These are phyloP conservation scores for Aspergillus baeticus DNA, from an alignment of 495 filamentous ascomycete species.

Conservation along the genomic window DNA sequence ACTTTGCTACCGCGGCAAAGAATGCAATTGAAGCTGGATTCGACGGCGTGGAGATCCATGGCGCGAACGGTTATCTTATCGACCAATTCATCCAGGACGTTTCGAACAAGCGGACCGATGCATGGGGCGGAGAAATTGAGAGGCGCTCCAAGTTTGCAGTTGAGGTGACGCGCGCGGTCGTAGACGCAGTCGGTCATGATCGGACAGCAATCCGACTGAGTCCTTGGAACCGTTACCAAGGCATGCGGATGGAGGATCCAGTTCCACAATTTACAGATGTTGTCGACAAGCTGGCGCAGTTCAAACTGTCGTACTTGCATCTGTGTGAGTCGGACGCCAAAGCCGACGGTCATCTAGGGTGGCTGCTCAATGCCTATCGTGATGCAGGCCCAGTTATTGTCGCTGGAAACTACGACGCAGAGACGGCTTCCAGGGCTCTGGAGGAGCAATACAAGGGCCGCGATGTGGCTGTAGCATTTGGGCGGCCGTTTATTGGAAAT, in stretches of 20 bases:
- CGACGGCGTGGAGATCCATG: conserved; percentile 75
- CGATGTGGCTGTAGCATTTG: too few species aligned
- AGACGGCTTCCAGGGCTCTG: too few species aligned
- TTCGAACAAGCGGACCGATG: conserved; percentile 63
- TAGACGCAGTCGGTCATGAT: conserved; percentile 59
- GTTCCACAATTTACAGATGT: conserved; percentile 62
- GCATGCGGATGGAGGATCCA: conserved; percentile 65
- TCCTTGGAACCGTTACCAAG: conserved; percentile 66
- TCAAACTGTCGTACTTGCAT: too few species aligned
- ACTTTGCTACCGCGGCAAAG: conserved; percentile 55
- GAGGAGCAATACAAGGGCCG: too few species aligned
- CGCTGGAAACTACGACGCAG: conserved; percentile 52
- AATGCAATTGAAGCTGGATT: conserved; percentile 68
- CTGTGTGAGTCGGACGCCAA: too few species aligned
- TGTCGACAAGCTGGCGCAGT: conserved; percentile 25
- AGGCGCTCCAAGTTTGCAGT: conserved; percentile 63
- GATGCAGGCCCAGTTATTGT: conserved; percentile 52
- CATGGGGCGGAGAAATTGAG: conserved; percentile 69
- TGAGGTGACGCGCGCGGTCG: conserved; percentile 61
- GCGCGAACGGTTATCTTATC: conserved; percentile 69
- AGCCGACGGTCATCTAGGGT: too few species aligned
- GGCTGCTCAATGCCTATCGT: too few species aligned
- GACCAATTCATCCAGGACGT: conserved; percentile 69
- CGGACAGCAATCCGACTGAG: conserved; percentile 58
- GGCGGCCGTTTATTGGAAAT: too few species aligned